phyloP scores from a whole-genome alignment of 2,329 filamentous ascomycete species.

The Fusarium annulatum region DNA sequence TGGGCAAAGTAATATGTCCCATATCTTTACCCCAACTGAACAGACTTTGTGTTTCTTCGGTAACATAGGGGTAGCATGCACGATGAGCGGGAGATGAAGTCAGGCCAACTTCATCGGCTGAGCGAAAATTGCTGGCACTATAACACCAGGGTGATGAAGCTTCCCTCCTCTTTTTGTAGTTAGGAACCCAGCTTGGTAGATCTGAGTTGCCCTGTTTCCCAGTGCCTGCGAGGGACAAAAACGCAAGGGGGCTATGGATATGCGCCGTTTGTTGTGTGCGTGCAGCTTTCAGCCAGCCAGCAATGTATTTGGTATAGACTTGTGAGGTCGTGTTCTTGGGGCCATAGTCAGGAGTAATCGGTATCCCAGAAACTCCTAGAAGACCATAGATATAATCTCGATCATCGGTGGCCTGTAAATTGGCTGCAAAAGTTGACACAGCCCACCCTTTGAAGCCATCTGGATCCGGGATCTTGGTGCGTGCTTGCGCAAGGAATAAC shows the following conservation, averaged over 20 bases:
- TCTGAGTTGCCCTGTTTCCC: neutral
- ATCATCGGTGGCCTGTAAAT: constrained; percentile 8
- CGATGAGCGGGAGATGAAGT: neutral
- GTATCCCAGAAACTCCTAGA: constrained; percentile 13
- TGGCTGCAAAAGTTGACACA: constrained; percentile 7
- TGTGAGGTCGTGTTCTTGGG: neutral
- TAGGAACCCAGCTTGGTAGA: constrained; percentile 9
- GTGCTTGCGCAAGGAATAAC: constrained; percentile 1
- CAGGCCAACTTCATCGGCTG: neutral
- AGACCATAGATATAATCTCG: constrained; percentile 9
- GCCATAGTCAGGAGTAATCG: constrained; percentile 3
- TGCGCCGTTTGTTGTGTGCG: neutral
- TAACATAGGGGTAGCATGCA: neutral
- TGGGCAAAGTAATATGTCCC: neutral
- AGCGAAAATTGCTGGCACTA: neutral
- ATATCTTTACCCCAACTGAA: neutral
- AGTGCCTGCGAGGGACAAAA: constrained; percentile 4
- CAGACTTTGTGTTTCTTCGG: neutral
- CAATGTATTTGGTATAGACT: constrained; percentile 8
- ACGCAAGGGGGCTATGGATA: constrained; percentile 7
- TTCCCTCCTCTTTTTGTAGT: neutral
- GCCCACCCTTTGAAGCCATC: constrained; percentile 17
- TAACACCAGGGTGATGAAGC: neutral
- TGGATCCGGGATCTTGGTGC: constrained; percentile 6
- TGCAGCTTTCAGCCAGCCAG: neutral